These are phyloP conservation scores for Parafenestella ontariensis DNA, from an alignment of 2,329 filamentous ascomycete species.

Conservation along the genomic window DNA sequence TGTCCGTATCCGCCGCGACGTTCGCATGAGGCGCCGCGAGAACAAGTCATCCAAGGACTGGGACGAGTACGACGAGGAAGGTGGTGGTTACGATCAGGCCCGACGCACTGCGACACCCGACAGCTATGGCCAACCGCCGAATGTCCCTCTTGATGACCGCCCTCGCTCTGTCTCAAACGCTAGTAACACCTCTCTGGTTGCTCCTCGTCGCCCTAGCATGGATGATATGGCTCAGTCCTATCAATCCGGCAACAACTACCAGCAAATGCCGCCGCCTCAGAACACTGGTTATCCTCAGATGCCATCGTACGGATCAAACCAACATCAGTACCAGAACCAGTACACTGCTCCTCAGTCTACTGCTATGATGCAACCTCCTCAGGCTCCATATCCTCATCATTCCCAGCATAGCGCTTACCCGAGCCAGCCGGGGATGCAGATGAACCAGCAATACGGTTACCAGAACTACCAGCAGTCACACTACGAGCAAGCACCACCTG, in stretches of 20 bases:
- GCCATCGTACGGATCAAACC: conserved; percentile 46
- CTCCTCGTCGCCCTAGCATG: conserved; percentile 53
- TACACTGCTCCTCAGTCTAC: conserved; percentile 39
- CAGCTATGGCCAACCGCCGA: conserved; percentile 53
- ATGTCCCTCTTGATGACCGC: conserved; percentile 53
- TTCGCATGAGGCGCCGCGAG: conserved; percentile 86
- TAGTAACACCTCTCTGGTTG: conserved; percentile 51
- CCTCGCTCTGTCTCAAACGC: conserved; percentile 68
- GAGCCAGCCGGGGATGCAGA: conserved; percentile 43
- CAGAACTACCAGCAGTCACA: conserved; percentile 46
- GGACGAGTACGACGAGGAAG: conserved; percentile 68
- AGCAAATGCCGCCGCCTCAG: conserved; percentile 52
- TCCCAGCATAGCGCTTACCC: conserved; percentile 40
- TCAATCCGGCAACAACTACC: conserved; percentile 44
- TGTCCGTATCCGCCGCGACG: conserved; percentile 92
- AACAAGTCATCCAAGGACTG: conserved; percentile 72
- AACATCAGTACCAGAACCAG: conserved; percentile 45
- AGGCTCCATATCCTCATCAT: conserved; percentile 42
- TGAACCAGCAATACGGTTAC: conserved; percentile 52
- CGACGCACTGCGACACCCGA: conserved; percentile 61
- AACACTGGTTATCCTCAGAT: conserved; percentile 49
- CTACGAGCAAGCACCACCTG: conserved; percentile 46
- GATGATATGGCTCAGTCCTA: conserved; percentile 55
- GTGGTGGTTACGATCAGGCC: conserved; percentile 53
- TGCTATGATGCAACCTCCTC: conserved; percentile 50